A percentile compares a stretch with the other conserved stretches of the same genome.
phyloP scores from a whole-genome alignment of 208 protist genomes.

The Acanthamoeba sp. region DNA sequence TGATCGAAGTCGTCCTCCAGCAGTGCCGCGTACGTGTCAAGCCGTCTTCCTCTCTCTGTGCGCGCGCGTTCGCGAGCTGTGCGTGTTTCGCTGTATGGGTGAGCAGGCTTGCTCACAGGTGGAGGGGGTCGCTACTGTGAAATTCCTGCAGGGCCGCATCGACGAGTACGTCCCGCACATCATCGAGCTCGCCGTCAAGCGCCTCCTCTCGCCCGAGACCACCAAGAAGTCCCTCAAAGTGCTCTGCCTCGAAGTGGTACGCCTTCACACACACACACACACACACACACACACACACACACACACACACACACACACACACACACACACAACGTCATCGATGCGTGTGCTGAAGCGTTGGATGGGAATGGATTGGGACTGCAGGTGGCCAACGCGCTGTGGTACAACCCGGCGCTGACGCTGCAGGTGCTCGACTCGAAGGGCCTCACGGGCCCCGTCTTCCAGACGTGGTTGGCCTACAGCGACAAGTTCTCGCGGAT shows the following conservation, averaged over 20 bases:
- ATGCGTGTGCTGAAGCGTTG: not conserved
- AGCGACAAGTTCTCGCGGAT: slow-evolving; percentile 17
- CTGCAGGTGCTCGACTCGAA: not conserved
- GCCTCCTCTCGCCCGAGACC: slow-evolving; percentile 43
- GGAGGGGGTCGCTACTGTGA: too few relatives aligned
- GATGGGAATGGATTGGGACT: not conserved
- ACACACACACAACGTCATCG: not conserved
- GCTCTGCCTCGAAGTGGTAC: slow-evolving; percentile 36
- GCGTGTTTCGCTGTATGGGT: too few relatives aligned
- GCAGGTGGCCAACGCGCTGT: slow-evolving; percentile 50
- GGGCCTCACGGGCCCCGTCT: not conserved
- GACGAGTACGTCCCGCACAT: slow-evolving; percentile 23
- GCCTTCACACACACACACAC: not conserved
- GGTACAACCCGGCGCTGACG: slow-evolving; percentile 50
- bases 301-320: not conserved
- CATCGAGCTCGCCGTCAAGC: not conserved
- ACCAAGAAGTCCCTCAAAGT: slow-evolving; percentile 39
- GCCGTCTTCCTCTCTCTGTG: not conserved
- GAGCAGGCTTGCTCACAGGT: too few relatives aligned
- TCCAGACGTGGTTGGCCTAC: not conserved
- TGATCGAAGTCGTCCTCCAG: slow-evolving; percentile 56
- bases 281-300: not conserved
- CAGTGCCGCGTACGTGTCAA: not conserved
- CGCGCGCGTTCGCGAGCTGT: too few relatives aligned
- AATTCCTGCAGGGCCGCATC: slow-evolving; percentile 9